phyloP scores from a whole-genome alignment of 2,329 filamentous ascomycete species.

The Nigrospora osmanthi region DNA sequence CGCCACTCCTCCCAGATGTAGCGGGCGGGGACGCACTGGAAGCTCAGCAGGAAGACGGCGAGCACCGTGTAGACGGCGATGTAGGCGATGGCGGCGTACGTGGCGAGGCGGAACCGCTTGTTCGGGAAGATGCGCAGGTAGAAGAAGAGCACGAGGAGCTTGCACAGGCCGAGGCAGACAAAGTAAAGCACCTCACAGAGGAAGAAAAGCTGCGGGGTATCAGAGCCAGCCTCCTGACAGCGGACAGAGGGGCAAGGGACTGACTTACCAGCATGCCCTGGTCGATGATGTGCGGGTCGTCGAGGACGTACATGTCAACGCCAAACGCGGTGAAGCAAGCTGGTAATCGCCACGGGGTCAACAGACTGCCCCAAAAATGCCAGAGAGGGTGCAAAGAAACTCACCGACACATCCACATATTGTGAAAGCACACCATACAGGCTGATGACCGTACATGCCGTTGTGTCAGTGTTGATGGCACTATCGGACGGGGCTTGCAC shows the following conservation, averaged over 20 bases:
- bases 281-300: constrained; percentile 13
- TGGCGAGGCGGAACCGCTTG: constrained; percentile 15
- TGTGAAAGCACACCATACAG: constrained; percentile 16
- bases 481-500: too few relatives aligned
- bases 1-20: constrained; percentile 25
- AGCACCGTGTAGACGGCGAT: constrained; percentile 16
- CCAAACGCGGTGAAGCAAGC: constrained; percentile 22
- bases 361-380: neutral
- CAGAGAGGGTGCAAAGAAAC: neutral
- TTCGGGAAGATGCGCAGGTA: constrained; percentile 23
- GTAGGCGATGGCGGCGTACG: constrained; percentile 14
- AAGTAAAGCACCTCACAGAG: constrained; percentile 25
- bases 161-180: constrained; percentile 18
- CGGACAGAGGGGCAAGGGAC: neutral
- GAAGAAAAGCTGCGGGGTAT: constrained; percentile 19
- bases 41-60: constrained; percentile 23
- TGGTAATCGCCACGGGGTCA: constrained; percentile 5
- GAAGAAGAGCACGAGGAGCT: constrained; percentile 23
- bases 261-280: constrained; percentile 19
- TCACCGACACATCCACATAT: too few relatives aligned
- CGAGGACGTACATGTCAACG: constrained; percentile 28
- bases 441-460: constrained; percentile 21
- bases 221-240: too few relatives aligned
- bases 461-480: neutral
- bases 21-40: constrained; percentile 25